Conservation (phyloP, 148 eudicot genomes). For the Diospyros kaki region DNA sequence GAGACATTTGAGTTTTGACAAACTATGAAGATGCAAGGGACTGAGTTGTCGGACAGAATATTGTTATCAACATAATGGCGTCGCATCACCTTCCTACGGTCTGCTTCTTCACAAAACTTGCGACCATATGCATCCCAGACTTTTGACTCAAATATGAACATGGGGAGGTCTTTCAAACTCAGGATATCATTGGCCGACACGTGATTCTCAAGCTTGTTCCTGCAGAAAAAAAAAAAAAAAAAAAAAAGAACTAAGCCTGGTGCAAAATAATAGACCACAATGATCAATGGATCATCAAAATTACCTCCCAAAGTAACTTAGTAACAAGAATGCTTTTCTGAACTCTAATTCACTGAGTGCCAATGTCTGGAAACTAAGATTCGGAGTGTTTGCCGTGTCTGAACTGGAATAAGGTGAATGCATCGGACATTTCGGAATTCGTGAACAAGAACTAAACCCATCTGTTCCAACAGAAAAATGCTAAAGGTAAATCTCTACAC, state of each 20-base stretch:
- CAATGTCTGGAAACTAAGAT: background rate
- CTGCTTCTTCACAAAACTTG: constrained; percentile 22
- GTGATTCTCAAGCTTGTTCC: constrained; percentile 46
- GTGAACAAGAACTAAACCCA: constrained; percentile 1
- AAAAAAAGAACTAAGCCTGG: background rate
- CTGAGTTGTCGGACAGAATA: background rate
- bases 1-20: background rate
- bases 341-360: constrained; percentile 9
- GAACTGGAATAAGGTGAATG: background rate
- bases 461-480: background rate
- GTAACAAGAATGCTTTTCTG: constrained; percentile 11
- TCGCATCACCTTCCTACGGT: constrained; percentile 47
- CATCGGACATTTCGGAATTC: background rate
- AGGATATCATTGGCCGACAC: constrained; percentile 30
- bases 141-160: constrained; percentile 47
- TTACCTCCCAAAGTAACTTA: constrained; percentile 6
- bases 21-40: background rate
- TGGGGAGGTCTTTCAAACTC: constrained; percentile 24
- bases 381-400: background rate
- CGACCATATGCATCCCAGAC: constrained; percentile 58
- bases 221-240: constrained; percentile 4
- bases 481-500: background rate
- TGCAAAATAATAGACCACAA: background rate
- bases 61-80: constrained; percentile 4
- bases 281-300: background rate